Evolutionary conservation across 495 filamentous ascomycete genomes (phyloP), one percentile per base, ranked within the genome.

Genomic region (Mycothermus thermophilus): DNA sequence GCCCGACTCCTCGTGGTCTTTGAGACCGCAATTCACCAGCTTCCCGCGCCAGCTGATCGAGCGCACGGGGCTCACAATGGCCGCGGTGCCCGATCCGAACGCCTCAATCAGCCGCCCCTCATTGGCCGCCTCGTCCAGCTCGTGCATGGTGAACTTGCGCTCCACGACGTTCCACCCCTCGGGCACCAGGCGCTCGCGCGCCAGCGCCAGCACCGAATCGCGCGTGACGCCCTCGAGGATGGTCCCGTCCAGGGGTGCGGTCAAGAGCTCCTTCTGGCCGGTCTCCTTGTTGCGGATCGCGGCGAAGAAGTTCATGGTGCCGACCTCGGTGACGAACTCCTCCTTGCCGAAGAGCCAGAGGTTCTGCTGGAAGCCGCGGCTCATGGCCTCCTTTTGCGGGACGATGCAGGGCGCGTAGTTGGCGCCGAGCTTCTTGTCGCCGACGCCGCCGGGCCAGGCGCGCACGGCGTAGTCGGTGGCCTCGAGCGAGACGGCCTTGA

Each of bases 331-430:
- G 23, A 93, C 75, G 48, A 75, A 92, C 44, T 94, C 83, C 60
- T 96, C 85, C 41, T 88, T 77, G 21, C 83, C 83, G 49, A 96
- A 96, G 21, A 97, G 64, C 90, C 90, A 97, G 33, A 97, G 66
- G 57, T 96, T 96, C 69, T 97, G 90, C 59, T 97, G 88, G 71
- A 82, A 94, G 21, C 90, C 90, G 12, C 83, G 71, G 41, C 71
- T 75, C 18, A 88, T 86, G 12, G 90, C 90, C 55, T 94, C 69
- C 37, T 86, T 69, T 61, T 96, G 92, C 8, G 92, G 90, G 16
- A 93, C 62, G 42, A 97, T 86, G 58, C 88, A 94, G 2, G 92
- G 88, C 11, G 90, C 90, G 54, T 97, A 97, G 69, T 97, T 97
- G 41, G 86, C 88, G 40, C 90, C 90, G 13, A 97, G 74, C 67